phyloP scores from a whole-genome alignment of 1,284 basidiomycete species.

The Trichosporon sp. region DNA sequence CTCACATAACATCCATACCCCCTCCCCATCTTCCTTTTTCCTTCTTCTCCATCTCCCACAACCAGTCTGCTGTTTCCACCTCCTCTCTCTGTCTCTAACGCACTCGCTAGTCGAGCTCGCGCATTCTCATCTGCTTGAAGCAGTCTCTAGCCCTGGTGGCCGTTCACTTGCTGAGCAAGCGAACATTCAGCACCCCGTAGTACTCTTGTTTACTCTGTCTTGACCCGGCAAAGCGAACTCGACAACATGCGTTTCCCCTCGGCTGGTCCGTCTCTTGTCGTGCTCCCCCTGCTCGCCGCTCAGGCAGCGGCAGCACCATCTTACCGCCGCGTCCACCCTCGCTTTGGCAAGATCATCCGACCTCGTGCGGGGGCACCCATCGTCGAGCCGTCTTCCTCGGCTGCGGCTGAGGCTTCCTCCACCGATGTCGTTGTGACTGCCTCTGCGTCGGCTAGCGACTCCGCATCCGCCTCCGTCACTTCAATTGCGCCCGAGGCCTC shows the following conservation, averaged over 20 bases:
- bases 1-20: conserved; percentile 5
- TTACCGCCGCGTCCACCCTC: conserved; percentile 18
- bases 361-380: conserved; percentile 6
- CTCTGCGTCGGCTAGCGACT: conserved; percentile 3
- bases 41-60: conserved; percentile 11
- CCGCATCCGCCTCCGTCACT: conserved; percentile 3
- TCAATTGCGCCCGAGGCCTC: background rate
- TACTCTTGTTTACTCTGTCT: background rate
- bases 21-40: background rate
- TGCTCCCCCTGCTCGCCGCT: conserved; percentile 33
- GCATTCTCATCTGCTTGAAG: conserved; percentile 24
- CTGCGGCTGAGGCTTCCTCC: background rate
- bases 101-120: conserved; percentile 21
- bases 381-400: conserved; percentile 1
- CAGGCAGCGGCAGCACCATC: conserved; percentile 28
- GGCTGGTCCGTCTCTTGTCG: conserved; percentile 25
- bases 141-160: conserved; percentile 30
- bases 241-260: conserved; percentile 18
- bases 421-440: conserved; percentile 6
- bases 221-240: background rate
- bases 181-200: conserved; percentile 8
- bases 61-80: conserved; percentile 4
- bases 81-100: conserved; percentile 4
- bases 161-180: conserved; percentile 11
- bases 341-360: conserved; percentile 24